Base-by-base conservation (phyloP, 192 early-diverging fungal species). In the Mortierella antarctica region DNA sequence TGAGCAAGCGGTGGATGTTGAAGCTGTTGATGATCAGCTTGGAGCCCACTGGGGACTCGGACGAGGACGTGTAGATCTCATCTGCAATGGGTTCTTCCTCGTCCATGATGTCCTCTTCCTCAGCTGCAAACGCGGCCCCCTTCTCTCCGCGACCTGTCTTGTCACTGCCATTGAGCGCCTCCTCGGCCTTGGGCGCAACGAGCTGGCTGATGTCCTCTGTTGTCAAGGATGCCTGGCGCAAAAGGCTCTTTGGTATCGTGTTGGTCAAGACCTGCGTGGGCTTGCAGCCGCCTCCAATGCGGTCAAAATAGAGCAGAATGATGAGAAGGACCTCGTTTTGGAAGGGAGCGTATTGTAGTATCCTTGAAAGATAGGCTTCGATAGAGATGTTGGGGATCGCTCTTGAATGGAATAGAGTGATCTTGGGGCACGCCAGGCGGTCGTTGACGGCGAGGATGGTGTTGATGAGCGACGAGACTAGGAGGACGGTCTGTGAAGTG, bases 281-380 rank as follows among this genome's bases (percentile, higher is more conserved):
- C 21, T 80, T 80, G 49, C 77, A 80, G n/a, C 77, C 77, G 6
- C 77, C 77, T 42, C 77, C 77, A 46, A 93, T 87, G 21, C 91
- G 88, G 60, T 94, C 89, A 75, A 94, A 86, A 73, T 93, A 94
- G 6, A 94, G 89, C n/a, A 94, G 84, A 1, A 93, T 82, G 2
- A 91, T 86, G 1, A 94, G 70, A 20, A 93, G 78, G 2, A 87
- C 84, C 73, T 92, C 92, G 53, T 92, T 93, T 39, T 85, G 85
- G 63, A 92, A 88, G 14, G 88, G 87, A 7, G 91, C 88, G 74
- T 91, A 94, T 69, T 90, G 90, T 15, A 88, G 78, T 53, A 94
- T 90, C 3, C 92, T 86, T 39, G 82, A 74, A 23, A 94, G 65
- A 63, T 95, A 95, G 23, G 88, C 90, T 39, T 83, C 82, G 20